Percentiles rank a stretch among this genome's conserved stretches.
Evolutionary conservation across 2,329 filamentous ascomycete genomes (phyloP).

Genomic region (Magnaporthiopsis rhizophila): DNA sequence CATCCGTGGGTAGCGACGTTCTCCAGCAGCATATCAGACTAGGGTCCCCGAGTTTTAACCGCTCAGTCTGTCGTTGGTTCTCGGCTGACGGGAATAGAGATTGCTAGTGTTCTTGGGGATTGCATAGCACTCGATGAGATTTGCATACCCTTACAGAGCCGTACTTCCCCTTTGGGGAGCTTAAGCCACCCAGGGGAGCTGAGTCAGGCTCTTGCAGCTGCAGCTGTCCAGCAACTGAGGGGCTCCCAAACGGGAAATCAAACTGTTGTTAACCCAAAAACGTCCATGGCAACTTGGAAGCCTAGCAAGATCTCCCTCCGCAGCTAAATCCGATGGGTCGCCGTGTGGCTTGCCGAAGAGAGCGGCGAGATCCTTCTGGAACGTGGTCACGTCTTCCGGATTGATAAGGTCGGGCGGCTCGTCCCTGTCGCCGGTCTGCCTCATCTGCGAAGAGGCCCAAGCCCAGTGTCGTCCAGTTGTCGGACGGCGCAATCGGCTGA

Average conservation of each 20-base stretch:
- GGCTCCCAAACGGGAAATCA: too few species aligned
- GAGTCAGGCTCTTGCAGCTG: not conserved
- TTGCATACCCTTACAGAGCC: not conserved
- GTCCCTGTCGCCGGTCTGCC: not conserved
- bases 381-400: not conserved
- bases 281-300: too few species aligned
- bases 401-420: conserved; percentile 9
- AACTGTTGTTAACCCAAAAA: too few species aligned
- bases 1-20: not conserved
- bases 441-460: conserved; percentile 4
- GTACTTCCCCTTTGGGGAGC: not conserved
- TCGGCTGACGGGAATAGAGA: not conserved
- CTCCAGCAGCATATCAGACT: not conserved
- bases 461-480: not conserved
- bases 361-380: too few species aligned
- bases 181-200: not conserved
- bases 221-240: too few species aligned
- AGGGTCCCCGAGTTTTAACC: not conserved
- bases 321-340: too few species aligned
- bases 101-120: not conserved
- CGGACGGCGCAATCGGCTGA: conserved; percentile 3
- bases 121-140: too few species aligned
- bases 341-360: too few species aligned
- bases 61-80: not conserved
- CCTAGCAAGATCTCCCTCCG: too few species aligned